phyloP scores from a whole-genome alignment of 148 eudicot species.

The Polygonum maritimum region DNA sequence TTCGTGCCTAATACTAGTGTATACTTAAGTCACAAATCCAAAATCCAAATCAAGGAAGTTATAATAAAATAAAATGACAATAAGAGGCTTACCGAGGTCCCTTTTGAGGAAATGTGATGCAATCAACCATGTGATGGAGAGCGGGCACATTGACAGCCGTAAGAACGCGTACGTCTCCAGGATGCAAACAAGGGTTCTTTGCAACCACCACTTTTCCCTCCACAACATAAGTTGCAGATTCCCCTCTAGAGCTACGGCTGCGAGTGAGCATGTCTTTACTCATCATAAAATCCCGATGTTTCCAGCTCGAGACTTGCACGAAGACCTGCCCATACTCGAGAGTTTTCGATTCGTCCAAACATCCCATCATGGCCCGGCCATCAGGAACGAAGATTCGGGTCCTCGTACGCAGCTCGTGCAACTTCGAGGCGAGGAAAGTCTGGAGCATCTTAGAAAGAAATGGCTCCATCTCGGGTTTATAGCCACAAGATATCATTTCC shows the following conservation, averaged over 20 bases:
- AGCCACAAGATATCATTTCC: conserved; percentile 62
- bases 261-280: conserved; percentile 20
- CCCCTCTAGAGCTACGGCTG: neutral
- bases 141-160: conserved; percentile 51
- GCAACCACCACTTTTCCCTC: conserved; percentile 55
- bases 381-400: conserved; percentile 43
- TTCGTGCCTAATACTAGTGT: too few species aligned
- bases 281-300: conserved; percentile 20
- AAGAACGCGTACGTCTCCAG: conserved; percentile 66
- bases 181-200: conserved; percentile 76
- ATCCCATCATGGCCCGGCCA: conserved; percentile 68
- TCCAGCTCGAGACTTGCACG: conserved; percentile 46
- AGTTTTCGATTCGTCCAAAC: conserved; percentile 53
- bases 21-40: too few species aligned
- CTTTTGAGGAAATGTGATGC: conserved; percentile 69
- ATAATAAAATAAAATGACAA: too few species aligned
- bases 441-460: conserved; percentile 75
- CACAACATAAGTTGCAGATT: conserved; percentile 12
- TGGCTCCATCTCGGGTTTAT: conserved; percentile 58
- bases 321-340: conserved; percentile 74
- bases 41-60: too few species aligned
- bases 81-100: conserved; percentile 24
- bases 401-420: conserved; percentile 46
- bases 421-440: conserved; percentile 47
- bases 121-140: conserved; percentile 65